Conservation (phyloP, 768 basidiomycete species). For the Boletus tylopilopsis region DNA sequence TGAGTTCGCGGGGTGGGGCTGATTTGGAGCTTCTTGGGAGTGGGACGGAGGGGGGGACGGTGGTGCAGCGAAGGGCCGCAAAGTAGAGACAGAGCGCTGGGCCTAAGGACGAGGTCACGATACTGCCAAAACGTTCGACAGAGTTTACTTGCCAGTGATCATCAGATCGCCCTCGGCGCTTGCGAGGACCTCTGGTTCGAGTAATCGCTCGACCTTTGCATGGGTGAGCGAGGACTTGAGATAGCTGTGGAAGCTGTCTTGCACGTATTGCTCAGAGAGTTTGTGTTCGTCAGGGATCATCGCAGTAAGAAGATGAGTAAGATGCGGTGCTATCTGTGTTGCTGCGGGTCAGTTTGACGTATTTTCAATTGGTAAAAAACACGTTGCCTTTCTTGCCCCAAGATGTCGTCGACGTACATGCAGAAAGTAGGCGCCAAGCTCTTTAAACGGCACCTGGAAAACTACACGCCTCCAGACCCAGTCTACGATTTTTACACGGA, state of each 20-base stretch:
- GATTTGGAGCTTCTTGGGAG: conserved; percentile 57
- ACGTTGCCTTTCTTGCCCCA: not conserved
- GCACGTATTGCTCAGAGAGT: conserved; percentile 63
- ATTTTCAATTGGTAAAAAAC: not conserved
- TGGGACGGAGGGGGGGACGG: conserved; percentile 76
- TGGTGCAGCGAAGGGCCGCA: conserved; percentile 72
- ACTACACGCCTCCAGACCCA: conserved; percentile 71
- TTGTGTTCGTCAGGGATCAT: conserved; percentile 29
- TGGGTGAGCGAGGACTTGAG: conserved; percentile 74
- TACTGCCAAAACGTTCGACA: too few species aligned
- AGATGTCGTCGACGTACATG: conserved; percentile 30
- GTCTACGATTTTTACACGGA: conserved; percentile 49
- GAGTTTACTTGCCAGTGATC: conserved; percentile 73
- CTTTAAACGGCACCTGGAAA: conserved; percentile 59
- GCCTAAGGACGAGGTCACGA: conserved; percentile 37
- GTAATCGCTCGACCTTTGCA: conserved; percentile 70
- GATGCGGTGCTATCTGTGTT: too few species aligned
- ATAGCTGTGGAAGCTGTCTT: conserved; percentile 80
- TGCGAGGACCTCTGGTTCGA: conserved; percentile 69
- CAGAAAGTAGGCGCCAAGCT: conserved; percentile 53
- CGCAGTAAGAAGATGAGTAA: not conserved
- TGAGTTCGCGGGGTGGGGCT: conserved; percentile 52
- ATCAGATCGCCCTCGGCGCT: conserved; percentile 81
- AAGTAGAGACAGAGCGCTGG: conserved; percentile 85
- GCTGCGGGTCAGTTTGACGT: conserved; percentile 1